A percentile compares a stretch with the other conserved stretches of the same genome.
These are phyloP conservation scores for Ilex paraguariensis DNA, from an alignment of 305 asterid genomes.

Conservation along the genomic window DNA sequence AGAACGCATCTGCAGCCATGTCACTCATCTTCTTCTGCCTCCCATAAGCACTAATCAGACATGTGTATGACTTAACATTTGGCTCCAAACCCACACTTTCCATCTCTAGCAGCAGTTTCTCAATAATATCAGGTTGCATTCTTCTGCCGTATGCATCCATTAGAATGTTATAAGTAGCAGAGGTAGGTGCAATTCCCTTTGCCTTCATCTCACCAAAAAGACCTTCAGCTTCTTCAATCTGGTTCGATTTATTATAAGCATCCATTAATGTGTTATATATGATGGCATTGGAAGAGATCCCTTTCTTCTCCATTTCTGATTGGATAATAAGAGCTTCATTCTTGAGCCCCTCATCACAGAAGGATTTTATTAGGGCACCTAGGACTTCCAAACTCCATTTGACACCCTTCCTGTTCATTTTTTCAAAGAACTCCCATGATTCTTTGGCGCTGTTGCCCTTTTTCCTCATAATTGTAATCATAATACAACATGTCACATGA, in stretches of 20 bases:
- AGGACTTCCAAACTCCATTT: constrained; percentile 77
- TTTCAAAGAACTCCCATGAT: constrained; percentile 71
- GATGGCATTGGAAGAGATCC: constrained; percentile 68
- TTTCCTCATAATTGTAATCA: constrained; percentile 82
- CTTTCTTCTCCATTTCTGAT: constrained; percentile 76
- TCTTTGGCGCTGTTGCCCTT: constrained; percentile 68
- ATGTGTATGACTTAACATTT: constrained; percentile 76
- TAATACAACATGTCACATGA: constrained; percentile 73
- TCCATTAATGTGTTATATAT: constrained; percentile 85
- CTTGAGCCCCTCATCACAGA: constrained; percentile 86
- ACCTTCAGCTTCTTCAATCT: constrained; percentile 55
- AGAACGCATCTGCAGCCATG: constrained; percentile 83
- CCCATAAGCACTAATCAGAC: constrained; percentile 90
- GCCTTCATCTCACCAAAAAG: constrained; percentile 80
- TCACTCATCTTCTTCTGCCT: constrained; percentile 78
- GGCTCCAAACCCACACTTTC: constrained; percentile 61
- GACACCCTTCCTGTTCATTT: constrained; percentile 57
- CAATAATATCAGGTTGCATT: constrained; percentile 80
- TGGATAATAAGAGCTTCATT: constrained; percentile 86
- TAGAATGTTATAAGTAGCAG: constrained; percentile 68
- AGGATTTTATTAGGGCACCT: constrained; percentile 79
- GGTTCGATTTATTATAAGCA: constrained; percentile 58
- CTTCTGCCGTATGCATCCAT: constrained; percentile 92
- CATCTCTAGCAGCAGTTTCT: constrained; percentile 75
- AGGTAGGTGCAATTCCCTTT: constrained; percentile 59